Evolutionary conservation across 768 basidiomycete genomes (phyloP).

Genomic region (Rhodotorula graminis): DNA sequence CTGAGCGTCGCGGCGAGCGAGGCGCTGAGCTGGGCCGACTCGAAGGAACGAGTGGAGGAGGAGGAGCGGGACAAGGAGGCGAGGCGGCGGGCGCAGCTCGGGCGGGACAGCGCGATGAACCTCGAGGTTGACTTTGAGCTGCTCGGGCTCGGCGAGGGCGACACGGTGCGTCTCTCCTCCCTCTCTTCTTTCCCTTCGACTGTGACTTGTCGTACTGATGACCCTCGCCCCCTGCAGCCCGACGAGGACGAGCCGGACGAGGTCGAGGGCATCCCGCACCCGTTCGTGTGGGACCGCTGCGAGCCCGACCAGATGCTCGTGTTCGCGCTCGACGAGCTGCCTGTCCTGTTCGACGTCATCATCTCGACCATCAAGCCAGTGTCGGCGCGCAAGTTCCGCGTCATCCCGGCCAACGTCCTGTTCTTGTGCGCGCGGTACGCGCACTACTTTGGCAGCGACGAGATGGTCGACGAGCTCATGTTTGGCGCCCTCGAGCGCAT

Average conservation of each 20-base stretch:
- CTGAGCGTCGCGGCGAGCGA: conserved; percentile 53
- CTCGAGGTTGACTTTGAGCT: conserved; percentile 57
- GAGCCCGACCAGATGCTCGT: conserved; percentile 83
- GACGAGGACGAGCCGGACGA: conserved; percentile 53
- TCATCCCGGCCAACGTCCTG: conserved; percentile 85
- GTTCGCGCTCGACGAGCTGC: conserved; percentile 73
- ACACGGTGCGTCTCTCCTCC: conserved; percentile 43
- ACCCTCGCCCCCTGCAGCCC: conserved; percentile 36
- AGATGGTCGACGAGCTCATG: conserved; percentile 87
- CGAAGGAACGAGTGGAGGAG: conserved; percentile 33
- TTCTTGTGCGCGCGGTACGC: conserved; percentile 91
- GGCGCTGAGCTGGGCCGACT: conserved; percentile 44
- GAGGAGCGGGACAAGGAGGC: conserved; percentile 24
- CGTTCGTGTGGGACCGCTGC: conserved; percentile 54
- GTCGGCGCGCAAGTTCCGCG: conserved; percentile 52
- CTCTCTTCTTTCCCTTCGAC: no score
- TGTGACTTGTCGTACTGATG: no score
- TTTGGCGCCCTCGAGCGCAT: conserved; percentile 86
- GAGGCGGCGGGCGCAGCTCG: conserved; percentile 52
- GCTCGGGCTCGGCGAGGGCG: conserved; percentile 50
- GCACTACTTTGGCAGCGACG: conserved; percentile 72
- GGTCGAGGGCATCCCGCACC: conserved; percentile 46
- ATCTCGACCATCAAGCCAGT: conserved; percentile 70
- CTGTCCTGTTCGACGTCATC: conserved; percentile 72
- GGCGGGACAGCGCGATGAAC: conserved; percentile 46